A percentile compares a stretch with the other conserved stretches of the same genome.
Conservation (phyloP, 192 early-diverging fungal genomes). For the Coemansia sp. region DNA sequence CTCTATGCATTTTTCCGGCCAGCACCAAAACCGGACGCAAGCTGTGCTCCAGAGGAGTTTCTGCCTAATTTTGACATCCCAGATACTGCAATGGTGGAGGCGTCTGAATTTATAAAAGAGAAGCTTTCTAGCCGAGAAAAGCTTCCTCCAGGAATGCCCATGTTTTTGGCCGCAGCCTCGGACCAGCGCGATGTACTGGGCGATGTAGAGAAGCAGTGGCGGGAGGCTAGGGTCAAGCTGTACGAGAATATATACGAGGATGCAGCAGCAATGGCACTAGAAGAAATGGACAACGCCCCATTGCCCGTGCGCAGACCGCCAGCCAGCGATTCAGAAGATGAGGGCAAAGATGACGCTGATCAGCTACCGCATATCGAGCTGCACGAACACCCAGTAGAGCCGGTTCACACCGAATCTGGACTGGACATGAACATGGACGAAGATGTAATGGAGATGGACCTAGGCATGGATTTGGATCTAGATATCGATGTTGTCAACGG, state of each 20-base stretch:
- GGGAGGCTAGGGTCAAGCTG: slow-evolving; percentile 24
- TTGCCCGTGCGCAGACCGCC: slow-evolving; percentile 19
- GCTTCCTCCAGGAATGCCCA: slow-evolving; percentile 27
- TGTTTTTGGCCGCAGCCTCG: slow-evolving; percentile 33
- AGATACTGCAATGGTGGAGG: slow-evolving; percentile 19
- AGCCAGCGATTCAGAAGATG: background rate
- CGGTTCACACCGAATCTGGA: background rate
- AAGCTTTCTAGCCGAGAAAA: slow-evolving; percentile 21
- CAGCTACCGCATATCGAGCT: too few relatives aligned
- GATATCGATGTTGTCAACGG: slow-evolving; percentile 14
- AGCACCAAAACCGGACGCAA: slow-evolving; percentile 31
- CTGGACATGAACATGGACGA: slow-evolving; percentile 33
- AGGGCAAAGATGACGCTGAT: too few relatives aligned
- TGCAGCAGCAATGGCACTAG: slow-evolving; percentile 27
- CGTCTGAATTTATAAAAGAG: slow-evolving; percentile 19
- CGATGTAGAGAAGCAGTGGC: slow-evolving; percentile 41
- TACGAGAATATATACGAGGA: slow-evolving; percentile 32
- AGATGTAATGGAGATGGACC: slow-evolving; percentile 42
- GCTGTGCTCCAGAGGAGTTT: slow-evolving; percentile 31
- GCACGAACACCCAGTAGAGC: too few relatives aligned
- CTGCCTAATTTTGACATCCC: slow-evolving; percentile 46
- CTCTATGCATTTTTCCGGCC: slow-evolving; percentile 40
- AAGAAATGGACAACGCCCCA: slow-evolving; percentile 43
- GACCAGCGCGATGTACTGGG: slow-evolving; percentile 35
- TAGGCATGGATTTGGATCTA: slow-evolving; percentile 28